Percentiles rank a stretch among this genome's conserved stretches.
phyloP scores from a whole-genome alignment of 2,329 filamentous ascomycete genomes.

The Mariannaea sp. region DNA sequence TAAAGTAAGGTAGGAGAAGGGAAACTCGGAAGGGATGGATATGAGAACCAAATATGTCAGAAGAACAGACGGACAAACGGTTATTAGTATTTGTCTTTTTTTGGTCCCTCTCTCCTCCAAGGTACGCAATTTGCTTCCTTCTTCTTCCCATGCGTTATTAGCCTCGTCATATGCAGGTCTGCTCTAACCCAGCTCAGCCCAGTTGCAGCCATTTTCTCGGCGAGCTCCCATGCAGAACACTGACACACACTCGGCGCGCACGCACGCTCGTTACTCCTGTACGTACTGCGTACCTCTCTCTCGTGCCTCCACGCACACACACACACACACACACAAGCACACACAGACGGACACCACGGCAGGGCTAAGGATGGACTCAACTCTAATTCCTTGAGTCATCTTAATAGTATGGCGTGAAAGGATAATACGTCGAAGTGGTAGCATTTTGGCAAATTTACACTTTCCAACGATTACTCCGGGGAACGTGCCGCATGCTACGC shows the following conservation, averaged over 20 bases:
- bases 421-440: too few relatives aligned
- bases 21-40: constrained; percentile 9
- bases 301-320: neutral
- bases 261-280: too few relatives aligned
- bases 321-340: neutral
- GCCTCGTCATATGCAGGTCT: constrained; percentile 9
- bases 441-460: too few relatives aligned
- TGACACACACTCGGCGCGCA: too few relatives aligned
- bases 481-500: too few relatives aligned
- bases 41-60: constrained; percentile 1
- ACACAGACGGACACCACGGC: neutral
- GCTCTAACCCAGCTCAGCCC: constrained; percentile 12
- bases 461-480: too few relatives aligned
- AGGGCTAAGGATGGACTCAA: neutral
- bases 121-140: too few relatives aligned
- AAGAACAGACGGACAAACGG: neutral
- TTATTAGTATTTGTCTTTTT: constrained; percentile 5
- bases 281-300: too few relatives aligned
- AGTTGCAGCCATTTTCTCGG: neutral
- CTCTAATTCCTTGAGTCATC: neutral
- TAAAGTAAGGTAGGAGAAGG: neutral
- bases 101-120: constrained; percentile 1
- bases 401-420: too few relatives aligned
- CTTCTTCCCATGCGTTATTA: constrained; percentile 2
- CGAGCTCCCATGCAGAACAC: neutral